These are phyloP conservation scores for Groenewaldozyma auringiensis DNA, from an alignment of 1,139 yeast genomes.

Conservation along the genomic window DNA sequence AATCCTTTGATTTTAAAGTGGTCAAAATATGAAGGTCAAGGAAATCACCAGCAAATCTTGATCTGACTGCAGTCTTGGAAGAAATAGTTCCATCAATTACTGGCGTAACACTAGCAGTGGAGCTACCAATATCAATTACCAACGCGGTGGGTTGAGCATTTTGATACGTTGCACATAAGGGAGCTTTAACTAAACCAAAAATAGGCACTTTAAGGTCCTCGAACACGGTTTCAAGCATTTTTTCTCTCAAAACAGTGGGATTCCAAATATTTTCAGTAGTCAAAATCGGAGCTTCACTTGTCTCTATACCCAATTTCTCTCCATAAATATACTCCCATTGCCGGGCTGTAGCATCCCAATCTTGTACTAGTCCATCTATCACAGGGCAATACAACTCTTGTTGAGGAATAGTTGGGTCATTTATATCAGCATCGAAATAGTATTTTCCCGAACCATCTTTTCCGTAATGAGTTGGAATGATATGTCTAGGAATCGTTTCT, in stretches of 20 bases:
- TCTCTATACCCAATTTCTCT: slow-evolving; percentile 44
- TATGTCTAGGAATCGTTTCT: slow-evolving; percentile 73
- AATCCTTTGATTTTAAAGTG: slow-evolving; percentile 24
- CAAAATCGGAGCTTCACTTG: slow-evolving; percentile 66
- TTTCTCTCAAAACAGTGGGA: slow-evolving; percentile 57
- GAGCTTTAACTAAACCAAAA: slow-evolving; percentile 71
- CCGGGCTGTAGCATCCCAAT: slow-evolving; percentile 39
- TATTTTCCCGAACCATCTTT: slow-evolving; percentile 19
- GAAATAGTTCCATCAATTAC: slow-evolving; percentile 69
- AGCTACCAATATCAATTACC: slow-evolving; percentile 30
- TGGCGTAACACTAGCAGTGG: slow-evolving; percentile 66
- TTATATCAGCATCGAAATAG: slow-evolving; percentile 30
- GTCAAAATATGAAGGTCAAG: slow-evolving; percentile 31
- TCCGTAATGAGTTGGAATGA: slow-evolving; percentile 55
- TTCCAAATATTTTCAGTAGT: slow-evolving; percentile 87
- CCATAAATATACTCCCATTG: slow-evolving; percentile 33
- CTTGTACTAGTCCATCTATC: slow-evolving; percentile 37
- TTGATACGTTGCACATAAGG: slow-evolving; percentile 69
- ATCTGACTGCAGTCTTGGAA: slow-evolving; percentile 29
- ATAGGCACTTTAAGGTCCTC: slow-evolving; percentile 80
- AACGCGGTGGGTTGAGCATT: slow-evolving; percentile 33
- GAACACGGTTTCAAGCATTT: slow-evolving; percentile 64
- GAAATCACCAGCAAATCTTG: slow-evolving; percentile 38
- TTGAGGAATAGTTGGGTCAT: slow-evolving; percentile 29
- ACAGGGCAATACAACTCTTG: slow-evolving; percentile 35